Evolutionary conservation across 345 rosid species (phyloP), one percentile per base, ranked within the genome.

Genomic region (Populus pruinosa): DNA sequence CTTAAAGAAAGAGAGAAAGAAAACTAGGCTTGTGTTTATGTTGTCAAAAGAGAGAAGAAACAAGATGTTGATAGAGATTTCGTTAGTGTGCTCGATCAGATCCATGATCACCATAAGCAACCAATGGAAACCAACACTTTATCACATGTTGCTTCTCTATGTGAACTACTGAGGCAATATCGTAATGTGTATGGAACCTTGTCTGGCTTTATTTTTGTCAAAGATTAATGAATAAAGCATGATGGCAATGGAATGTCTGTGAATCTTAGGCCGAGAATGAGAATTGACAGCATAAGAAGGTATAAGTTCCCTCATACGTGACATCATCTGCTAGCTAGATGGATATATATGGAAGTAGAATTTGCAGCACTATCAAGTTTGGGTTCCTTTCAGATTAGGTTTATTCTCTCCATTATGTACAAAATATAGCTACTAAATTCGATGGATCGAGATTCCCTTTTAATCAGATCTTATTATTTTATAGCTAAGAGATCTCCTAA

Each of bases 91-190:
- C 65, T 18, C 35, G 61, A 77, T 78, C 69, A 41, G 73, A 72
- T 68, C 66, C 81, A 78, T 59, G 69, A 78, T n/a, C 77, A 73
- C 67, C 38, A 55, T 21, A n/a, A 41, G 20, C 81, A 79, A 71
- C 64, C 72, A 69, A 33, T 20, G 2, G 21, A 66, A 73, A 53
- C 13, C 31, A 36, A 36, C 29, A 16, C 25, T 61, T 31, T 67
- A 35, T 25, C 7, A 47, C 1, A 1, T 5, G 16, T 20, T 21
- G 44, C 29, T 27, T 21, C 47, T 21, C 47, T 33, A 16, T 18
- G 12, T 43, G 21, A 41, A 71, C 33, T 25, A 0, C 16, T 14
- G 27, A 20, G 44, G 11, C 5, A 41, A 63, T 16, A 36, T 41
- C 2, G 8, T 56, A 20, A 38, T 56, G 25, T 14, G 50, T 2